Evolutionary conservation across 2,329 filamentous ascomycete species (phyloP).

Genomic region (Graphiopsis chlorocephala): DNA sequence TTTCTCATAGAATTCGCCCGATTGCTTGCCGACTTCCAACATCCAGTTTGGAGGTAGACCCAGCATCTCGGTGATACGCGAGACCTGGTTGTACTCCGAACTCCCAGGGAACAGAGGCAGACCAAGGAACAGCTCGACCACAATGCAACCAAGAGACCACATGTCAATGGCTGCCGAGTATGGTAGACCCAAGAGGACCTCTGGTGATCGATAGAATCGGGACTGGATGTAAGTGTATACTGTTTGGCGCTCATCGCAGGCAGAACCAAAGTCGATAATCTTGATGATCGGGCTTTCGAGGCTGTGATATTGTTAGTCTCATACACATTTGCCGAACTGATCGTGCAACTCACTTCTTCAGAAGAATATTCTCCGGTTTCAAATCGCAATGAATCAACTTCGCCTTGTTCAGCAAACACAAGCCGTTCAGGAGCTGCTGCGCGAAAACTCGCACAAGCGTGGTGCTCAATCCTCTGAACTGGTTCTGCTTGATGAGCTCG

Average conservation of each 20-base stretch:
- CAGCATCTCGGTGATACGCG: conserved; percentile 95
- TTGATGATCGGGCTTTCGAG: conserved; percentile 99
- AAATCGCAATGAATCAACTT: conserved; percentile 96
- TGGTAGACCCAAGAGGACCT: conserved; percentile 89
- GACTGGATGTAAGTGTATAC: conserved; percentile 99
- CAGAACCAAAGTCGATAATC: conserved; percentile 98
- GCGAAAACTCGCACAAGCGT: conserved; percentile 96
- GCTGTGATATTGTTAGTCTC: conserved; percentile 38
- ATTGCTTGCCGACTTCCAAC: conserved; percentile 98
- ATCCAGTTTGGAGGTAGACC: conserved; percentile 97
- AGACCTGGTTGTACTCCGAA: conserved; percentile 98
- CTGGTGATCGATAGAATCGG: conserved; percentile 93
- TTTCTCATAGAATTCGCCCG: conserved; percentile 96
- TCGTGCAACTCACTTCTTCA: conserved; percentile 70
- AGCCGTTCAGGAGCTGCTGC: conserved; percentile 88
- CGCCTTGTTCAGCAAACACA: conserved; percentile 91
- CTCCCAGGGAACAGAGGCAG: conserved; percentile 93
- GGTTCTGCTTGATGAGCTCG: conserved; percentile 98
- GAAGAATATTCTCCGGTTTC: conserved; percentile 94
- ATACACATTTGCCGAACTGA: not conserved
- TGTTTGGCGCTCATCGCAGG: conserved; percentile 95
- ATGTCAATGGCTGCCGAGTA: conserved; percentile 99
- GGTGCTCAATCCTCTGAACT: conserved; percentile 94
- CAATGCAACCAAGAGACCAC: conserved; percentile 98
- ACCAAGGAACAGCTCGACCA: conserved; percentile 94